Conservation (phyloP, 345 rosid species). For the Ricinus communis region DNA sequence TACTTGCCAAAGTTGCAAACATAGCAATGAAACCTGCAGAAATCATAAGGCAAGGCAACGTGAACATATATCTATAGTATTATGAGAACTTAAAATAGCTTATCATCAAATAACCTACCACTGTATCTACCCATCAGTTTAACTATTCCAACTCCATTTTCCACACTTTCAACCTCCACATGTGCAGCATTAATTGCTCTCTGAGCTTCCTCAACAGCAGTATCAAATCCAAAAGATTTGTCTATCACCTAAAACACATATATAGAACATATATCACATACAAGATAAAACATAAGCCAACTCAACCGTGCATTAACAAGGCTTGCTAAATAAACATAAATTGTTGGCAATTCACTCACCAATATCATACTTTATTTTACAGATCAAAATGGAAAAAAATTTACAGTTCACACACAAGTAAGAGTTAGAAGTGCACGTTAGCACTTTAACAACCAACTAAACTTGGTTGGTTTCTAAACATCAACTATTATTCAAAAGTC, state of each 20-base stretch:
- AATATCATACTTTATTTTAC: not conserved
- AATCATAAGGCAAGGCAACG: constrained; percentile 16
- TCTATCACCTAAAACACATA: constrained; percentile 67
- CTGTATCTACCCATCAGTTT: constrained; percentile 99
- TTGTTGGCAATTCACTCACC: not conserved
- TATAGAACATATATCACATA: not conserved
- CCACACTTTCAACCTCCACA: constrained; percentile 94
- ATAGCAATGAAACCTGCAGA: constrained; percentile 86
- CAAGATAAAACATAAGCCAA: not conserved
- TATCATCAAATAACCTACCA: constrained; percentile 45
- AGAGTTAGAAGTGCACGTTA: not conserved
- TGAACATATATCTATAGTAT: not conserved
- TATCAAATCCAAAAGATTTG: constrained; percentile 95
- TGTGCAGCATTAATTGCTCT: constrained; percentile 97
- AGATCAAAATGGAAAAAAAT: not conserved
- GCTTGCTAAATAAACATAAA: not conserved
- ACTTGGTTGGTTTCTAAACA: not conserved
- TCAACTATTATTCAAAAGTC: not conserved
- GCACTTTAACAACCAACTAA: not conserved
- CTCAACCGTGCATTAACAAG: not conserved
- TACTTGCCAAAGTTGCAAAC: constrained; percentile 89
- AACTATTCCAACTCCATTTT: constrained; percentile 93
- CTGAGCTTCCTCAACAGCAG: constrained; percentile 98
- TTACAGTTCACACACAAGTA: not conserved
- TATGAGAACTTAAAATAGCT: not conserved